phyloP scores from a whole-genome alignment of 768 basidiomycete genomes.

The Boletus coccyginus region DNA sequence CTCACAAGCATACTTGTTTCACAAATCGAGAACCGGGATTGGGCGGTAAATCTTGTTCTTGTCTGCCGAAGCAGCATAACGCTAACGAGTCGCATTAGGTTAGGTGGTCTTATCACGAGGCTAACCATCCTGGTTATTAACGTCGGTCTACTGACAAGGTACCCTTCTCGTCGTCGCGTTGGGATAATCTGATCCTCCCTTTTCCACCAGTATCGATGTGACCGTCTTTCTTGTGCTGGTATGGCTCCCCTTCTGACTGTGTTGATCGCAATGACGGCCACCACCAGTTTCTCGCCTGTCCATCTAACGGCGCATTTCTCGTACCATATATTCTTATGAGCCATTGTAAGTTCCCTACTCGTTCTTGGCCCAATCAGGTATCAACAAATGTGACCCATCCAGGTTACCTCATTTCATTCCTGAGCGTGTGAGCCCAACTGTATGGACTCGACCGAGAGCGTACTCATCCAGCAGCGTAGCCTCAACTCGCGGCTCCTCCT shows the following conservation, averaged over 20 bases:
- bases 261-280: background rate
- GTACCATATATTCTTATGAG: conserved; percentile 39
- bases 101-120: conserved; percentile 33
- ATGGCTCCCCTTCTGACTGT: background rate
- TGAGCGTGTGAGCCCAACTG: conserved; percentile 31
- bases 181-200: background rate
- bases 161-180: background rate
- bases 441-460: background rate
- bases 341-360: conserved; percentile 26
- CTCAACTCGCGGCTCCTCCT: conserved; percentile 29
- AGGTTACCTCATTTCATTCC: conserved; percentile 39
- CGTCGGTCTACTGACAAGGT: conserved; percentile 37
- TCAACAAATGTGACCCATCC: background rate
- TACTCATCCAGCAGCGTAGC: conserved; percentile 4
- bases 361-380: background rate
- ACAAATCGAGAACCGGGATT: conserved; percentile 28
- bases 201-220: conserved; percentile 27
- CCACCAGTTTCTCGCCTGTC: conserved; percentile 34
- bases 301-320: conserved; percentile 35
- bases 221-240: conserved; percentile 27
- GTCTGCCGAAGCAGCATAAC: background rate
- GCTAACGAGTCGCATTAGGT: conserved; percentile 10
- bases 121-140: conserved; percentile 35
- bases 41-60: conserved; percentile 21
- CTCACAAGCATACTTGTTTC: conserved; percentile 34